A percentile compares a stretch with the other conserved stretches of the same genome.
Evolutionary conservation across 75 land plant genomes (phyloP).

Genomic region (Gnetum montanum): DNA sequence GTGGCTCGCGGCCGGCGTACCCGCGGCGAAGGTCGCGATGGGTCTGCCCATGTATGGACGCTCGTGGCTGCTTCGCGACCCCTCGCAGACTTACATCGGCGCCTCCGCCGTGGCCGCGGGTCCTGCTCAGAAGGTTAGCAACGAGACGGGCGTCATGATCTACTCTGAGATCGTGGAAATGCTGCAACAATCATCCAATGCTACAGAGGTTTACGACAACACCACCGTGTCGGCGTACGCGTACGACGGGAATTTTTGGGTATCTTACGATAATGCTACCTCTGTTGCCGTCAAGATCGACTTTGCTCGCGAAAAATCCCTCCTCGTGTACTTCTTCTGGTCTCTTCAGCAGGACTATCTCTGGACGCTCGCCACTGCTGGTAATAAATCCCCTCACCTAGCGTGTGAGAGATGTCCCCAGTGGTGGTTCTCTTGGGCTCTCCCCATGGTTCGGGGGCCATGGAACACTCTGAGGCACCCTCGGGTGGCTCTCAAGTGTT

Average conservation of each 20-base stretch:
- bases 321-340: slow-evolving; percentile 36
- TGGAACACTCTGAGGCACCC: too few relatives aligned
- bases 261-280: background rate
- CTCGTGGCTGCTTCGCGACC: slow-evolving; percentile 40
- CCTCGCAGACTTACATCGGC: slow-evolving; percentile 26
- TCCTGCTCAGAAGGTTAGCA: slow-evolving; percentile 1
- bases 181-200: background rate
- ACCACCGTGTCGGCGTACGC: background rate
- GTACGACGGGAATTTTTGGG: background rate
- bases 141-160: background rate
- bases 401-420: too few relatives aligned
- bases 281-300: background rate
- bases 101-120: slow-evolving; percentile 44
- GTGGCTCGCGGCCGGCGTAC: slow-evolving; percentile 57
- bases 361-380: background rate
- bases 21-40: slow-evolving; percentile 26
- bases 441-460: too few relatives aligned
- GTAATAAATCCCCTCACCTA: too few relatives aligned
- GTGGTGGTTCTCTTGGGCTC: too few relatives aligned
- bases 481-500: too few relatives aligned
- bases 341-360: slow-evolving; percentile 19
- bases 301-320: background rate
- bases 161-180: background rate
- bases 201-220: slow-evolving; percentile 3
- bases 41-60: slow-evolving; percentile 65